These are phyloP conservation scores for Clonostachys sp. DNA, from an alignment of 2,329 filamentous ascomycete genomes.

Conservation along the genomic window DNA sequence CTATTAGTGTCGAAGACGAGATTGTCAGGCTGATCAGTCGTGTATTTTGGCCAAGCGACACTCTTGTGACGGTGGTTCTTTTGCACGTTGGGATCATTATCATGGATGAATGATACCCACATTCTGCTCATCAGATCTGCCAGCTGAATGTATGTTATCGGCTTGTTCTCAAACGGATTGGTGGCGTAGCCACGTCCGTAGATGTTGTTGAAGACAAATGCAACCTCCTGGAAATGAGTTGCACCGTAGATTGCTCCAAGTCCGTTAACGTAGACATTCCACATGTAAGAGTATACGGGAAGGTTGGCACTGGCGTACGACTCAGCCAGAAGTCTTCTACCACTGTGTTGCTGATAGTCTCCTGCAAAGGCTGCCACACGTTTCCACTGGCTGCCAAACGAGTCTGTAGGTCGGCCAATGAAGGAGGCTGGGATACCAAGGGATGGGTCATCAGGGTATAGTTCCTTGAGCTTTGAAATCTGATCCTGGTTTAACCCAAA, in stretches of 20 bases:
- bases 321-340: slow-evolving; percentile 36
- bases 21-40: slow-evolving; percentile 29
- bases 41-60: slow-evolving; percentile 37
- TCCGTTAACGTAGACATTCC: slow-evolving; percentile 41
- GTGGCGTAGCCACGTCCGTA: slow-evolving; percentile 29
- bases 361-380: slow-evolving; percentile 41
- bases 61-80: slow-evolving; percentile 5
- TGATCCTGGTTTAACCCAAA: slow-evolving; percentile 39
- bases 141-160: slow-evolving; percentile 27
- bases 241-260: slow-evolving; percentile 31
- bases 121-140: slow-evolving; percentile 37
- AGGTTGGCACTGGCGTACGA: slow-evolving; percentile 40
- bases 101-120: slow-evolving; percentile 40
- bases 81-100: slow-evolving; percentile 28
- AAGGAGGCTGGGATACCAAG: slow-evolving; percentile 8
- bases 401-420: slow-evolving; percentile 45
- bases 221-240: slow-evolving; percentile 13
- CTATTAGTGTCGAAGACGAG: slow-evolving; percentile 44
- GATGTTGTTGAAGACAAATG: slow-evolving; percentile 44
- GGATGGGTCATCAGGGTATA: slow-evolving; percentile 42
- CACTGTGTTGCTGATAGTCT: not conserved
- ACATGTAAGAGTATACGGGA: slow-evolving; percentile 50
- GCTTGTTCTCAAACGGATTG: slow-evolving; percentile 32
- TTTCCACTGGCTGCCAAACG: slow-evolving; percentile 43
- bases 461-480: slow-evolving; percentile 32